Evolutionary conservation across 805 yeast genomes (phyloP), one percentile per base, ranked within the genome.

Genomic region (Sugiyamaella qingdaonensis): DNA sequence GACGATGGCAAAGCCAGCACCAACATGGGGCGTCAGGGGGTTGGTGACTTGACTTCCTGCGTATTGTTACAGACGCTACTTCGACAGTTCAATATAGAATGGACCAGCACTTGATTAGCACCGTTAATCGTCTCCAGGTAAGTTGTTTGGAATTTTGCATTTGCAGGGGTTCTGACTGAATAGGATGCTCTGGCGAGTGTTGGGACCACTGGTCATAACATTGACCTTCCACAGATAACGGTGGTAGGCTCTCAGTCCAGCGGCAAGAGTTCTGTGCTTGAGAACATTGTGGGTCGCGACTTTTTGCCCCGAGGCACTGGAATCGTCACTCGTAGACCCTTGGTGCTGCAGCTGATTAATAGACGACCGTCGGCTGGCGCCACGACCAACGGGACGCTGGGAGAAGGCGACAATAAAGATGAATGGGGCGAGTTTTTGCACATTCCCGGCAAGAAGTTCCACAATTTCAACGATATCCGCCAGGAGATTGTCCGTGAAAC

Each of bases 371-470:
- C 68, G 19, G 49, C 58, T 10, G 49, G 37, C 13, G 59, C 46
- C 19, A 33, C 54, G 16, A 42, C 50, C 7, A 50, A 35, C 8
- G 63, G 57, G 43, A 43, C 45, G 27, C 10, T n/a, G 18, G 37
- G 44, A 2, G 41, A 46, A 4, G 57, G 49, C 31, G 49, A 52
- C 37, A 70, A 72, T 52, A 66, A 59, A 39, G 66, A 74, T 50
- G 99, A 92, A 73, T 92, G 98, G 97, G 99, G 99, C 61, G 99
- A 94, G 70, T 92, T 92, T 68, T 77, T 94, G 63, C 99, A 92
- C 68, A 72, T 88, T 50, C 98, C 97, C 43, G 88, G 87, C 58
- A 86, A 89, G 73, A 85, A 87, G 69, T 86, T 88, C 72, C 85
- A 77, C 74, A 86, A 90, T 68, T 92, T 92, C 68, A 86, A 85